A percentile compares a stretch with the other conserved stretches of the same genome.
phyloP scores from a whole-genome alignment of 768 basidiomycete species.

The Dioszegia hungarica region DNA sequence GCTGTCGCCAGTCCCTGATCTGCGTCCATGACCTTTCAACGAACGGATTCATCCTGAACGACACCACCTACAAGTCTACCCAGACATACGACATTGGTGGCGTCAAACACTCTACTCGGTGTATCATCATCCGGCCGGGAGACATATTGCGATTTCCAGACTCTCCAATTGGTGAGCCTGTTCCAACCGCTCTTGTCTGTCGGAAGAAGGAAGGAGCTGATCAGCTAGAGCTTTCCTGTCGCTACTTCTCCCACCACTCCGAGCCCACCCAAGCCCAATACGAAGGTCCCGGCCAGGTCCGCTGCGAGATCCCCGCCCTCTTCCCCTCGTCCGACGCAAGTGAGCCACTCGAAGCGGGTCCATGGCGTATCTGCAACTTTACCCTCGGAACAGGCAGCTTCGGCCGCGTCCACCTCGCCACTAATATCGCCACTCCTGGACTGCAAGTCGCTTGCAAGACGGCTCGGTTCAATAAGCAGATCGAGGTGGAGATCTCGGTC shows the following conservation, averaged over 20 bases:
- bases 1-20: constrained; percentile 8
- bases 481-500: constrained; percentile 13
- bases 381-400: constrained; percentile 23
- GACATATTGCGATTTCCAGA: constrained; percentile 15
- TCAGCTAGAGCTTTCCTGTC: not conserved
- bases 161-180: constrained; percentile 6
- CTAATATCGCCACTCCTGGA: not conserved
- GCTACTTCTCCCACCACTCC: not conserved
- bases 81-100: not conserved
- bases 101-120: not conserved
- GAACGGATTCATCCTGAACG: constrained; percentile 27
- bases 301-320: not conserved
- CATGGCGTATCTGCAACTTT: constrained; percentile 19
- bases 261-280: not conserved
- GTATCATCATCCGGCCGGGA: constrained; percentile 15
- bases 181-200: no score
- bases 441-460: constrained; percentile 28
- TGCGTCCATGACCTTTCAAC: constrained; percentile 23
- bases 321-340: not conserved
- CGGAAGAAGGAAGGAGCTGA: not conserved
- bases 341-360: not conserved
- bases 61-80: not conserved
- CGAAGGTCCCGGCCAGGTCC: not conserved
- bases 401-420: constrained; percentile 24
- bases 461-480: not conserved